Evolutionary conservation across 192 early-diverging fungal species (phyloP).

Genomic region (Lobosporangium transversale): DNA sequence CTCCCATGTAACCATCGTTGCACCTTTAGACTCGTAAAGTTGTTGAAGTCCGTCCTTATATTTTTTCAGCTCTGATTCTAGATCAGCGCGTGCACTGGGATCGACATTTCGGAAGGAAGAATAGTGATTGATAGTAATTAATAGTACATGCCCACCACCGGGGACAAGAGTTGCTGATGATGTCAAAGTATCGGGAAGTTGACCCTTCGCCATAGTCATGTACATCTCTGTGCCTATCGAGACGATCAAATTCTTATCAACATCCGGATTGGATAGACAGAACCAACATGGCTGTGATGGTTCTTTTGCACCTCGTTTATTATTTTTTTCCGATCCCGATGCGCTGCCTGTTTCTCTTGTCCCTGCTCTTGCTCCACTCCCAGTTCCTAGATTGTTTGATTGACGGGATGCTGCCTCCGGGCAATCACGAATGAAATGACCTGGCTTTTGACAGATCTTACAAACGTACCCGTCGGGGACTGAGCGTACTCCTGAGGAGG

Average conservation of each 20-base stretch:
- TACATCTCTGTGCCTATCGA: constrained; percentile 86
- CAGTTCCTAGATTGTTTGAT: no score
- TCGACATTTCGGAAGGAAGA: constrained; percentile 57
- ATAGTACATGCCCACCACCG: constrained; percentile 85
- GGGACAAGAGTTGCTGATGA: constrained; percentile 60
- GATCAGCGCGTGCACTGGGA: constrained; percentile 43
- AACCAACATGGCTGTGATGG: constrained; percentile 85
- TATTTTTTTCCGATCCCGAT: neutral
- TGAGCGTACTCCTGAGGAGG: constrained; percentile 20
- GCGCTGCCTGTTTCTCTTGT: neutral
- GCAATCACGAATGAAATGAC: constrained; percentile 74
- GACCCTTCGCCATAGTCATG: constrained; percentile 90
- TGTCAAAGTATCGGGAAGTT: constrained; percentile 61
- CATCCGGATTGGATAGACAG: constrained; percentile 89
- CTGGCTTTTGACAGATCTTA: constrained; percentile 68
- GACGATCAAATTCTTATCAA: constrained; percentile 91
- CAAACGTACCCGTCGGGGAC: constrained; percentile 68
- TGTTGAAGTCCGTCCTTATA: constrained; percentile 63
- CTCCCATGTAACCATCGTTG: constrained; percentile 80
- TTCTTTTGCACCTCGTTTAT: neutral
- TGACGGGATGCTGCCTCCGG: constrained; percentile 40
- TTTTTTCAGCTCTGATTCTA: constrained; percentile 62
- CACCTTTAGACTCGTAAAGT: constrained; percentile 65
- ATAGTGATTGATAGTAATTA: constrained; percentile 68
- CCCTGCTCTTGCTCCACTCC: no score